Evolutionary conservation across 768 basidiomycete genomes (phyloP), one percentile per base, ranked within the genome.

Genomic region (Lyophyllum semitale): DNA sequence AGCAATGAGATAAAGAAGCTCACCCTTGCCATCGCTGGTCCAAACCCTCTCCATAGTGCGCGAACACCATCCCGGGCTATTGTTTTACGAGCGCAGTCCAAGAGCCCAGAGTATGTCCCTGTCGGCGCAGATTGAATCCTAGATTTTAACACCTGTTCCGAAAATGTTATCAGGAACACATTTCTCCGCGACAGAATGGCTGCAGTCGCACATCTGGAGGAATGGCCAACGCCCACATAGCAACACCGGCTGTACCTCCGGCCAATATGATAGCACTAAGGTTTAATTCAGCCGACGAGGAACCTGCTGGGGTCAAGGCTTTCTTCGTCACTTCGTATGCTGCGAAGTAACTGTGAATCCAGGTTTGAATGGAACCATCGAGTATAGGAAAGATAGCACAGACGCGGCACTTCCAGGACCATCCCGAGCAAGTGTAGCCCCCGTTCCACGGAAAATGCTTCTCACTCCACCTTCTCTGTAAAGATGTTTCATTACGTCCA

Each of bases 221-320:
- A 62, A 99, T 97, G 23, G 93, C 96, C 62, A 98, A 79, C 17
- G 91, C 79, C 97, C 97, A 99, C 97, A 99, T 98, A 33, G 95
- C 95, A 4, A 98, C 84, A 62, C 97, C 97, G 1, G 97, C 97
- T 37, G 84, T 87, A 50, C 95, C 97, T 60, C 97, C 97, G 48
- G 96, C 94, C 51, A 95, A 55, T 61, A 98, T 89, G 63, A 98
- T 83, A 17, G 91, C 89, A 29, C 90, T 81, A 25, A 99, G 78
- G 63, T 93, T 90, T 54, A 98, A 80, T 46, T 93, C 87, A 33
- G 84, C 79, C 2, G 91, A 81, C n/a, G 88, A 87, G 17, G 90
- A 77, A 29, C 91, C 91, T 37, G 81, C 83, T 7, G 94, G 92
- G 12, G 89, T 93, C 58, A 99, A 73, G 1, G 82, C 73, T 67